phyloP scores from a whole-genome alignment of 352 stramenopile species.

The Pythium coloratum region DNA sequence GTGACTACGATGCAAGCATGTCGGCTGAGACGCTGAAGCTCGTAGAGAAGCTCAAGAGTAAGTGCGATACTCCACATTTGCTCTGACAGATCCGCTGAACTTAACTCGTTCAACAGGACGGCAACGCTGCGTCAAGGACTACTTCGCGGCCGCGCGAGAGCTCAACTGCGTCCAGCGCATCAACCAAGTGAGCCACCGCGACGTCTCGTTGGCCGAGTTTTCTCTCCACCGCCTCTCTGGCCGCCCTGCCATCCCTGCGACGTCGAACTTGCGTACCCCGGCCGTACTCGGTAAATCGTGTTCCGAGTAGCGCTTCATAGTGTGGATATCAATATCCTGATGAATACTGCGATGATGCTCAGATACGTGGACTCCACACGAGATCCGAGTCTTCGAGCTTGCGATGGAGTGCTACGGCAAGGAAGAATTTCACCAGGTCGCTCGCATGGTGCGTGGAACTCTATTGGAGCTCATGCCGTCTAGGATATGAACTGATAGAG shows the following conservation, averaged over 20 bases:
- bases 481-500: neutral
- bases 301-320: neutral
- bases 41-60: constrained; percentile 65
- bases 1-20: constrained; percentile 52
- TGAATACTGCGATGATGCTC: neutral
- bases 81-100: neutral
- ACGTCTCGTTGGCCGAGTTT: constrained; percentile 38
- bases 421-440: constrained; percentile 74
- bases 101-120: constrained; percentile 37
- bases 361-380: constrained; percentile 79
- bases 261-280: constrained; percentile 46
- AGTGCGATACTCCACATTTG: constrained; percentile 7
- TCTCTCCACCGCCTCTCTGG: constrained; percentile 46
- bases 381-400: constrained; percentile 84
- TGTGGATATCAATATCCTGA: neutral
- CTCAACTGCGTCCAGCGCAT: constrained; percentile 38
- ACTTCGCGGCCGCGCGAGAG: constrained; percentile 54
- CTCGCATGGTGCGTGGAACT: constrained; percentile 49
- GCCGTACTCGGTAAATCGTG: constrained; percentile 40
- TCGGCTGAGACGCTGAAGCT: constrained; percentile 58
- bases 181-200: constrained; percentile 30
- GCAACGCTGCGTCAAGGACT: constrained; percentile 69
- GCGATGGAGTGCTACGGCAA: constrained; percentile 86
- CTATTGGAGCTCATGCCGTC: too few species aligned
- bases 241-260: constrained; percentile 51